These are phyloP conservation scores for Epichloe baconii DNA, from an alignment of 2,329 filamentous ascomycete species.

Conservation along the genomic window DNA sequence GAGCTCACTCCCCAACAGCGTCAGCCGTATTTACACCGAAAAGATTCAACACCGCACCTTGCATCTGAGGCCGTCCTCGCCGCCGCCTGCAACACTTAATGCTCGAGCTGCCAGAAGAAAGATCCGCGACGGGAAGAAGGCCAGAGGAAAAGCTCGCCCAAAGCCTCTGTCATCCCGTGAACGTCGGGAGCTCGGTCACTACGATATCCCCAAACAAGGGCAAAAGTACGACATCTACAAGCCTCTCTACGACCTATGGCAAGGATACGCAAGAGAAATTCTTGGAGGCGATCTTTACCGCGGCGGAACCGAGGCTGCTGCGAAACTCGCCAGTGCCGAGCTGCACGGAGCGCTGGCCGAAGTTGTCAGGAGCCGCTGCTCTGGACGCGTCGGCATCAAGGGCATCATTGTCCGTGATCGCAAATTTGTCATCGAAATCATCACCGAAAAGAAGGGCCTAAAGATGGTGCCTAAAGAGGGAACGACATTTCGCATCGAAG, in stretches of 20 bases:
- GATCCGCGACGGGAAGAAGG: constrained; percentile 31
- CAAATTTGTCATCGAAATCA: constrained; percentile 72
- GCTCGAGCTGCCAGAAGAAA: constrained; percentile 44
- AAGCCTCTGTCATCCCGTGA: constrained; percentile 68
- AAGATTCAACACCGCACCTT: constrained; percentile 75
- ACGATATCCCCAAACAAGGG: constrained; percentile 57
- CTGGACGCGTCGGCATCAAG: constrained; percentile 65
- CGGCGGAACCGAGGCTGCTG: constrained; percentile 47
- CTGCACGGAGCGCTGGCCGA: constrained; percentile 78
- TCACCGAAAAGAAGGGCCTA: constrained; percentile 56
- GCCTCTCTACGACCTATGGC: constrained; percentile 68
- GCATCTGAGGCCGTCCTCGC: constrained; percentile 63
- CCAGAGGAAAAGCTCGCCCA: constrained; percentile 37
- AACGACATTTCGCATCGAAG: constrained; percentile 66
- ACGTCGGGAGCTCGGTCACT: constrained; percentile 58
- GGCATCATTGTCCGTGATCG: constrained; percentile 87
- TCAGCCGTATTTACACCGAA: constrained; percentile 61
- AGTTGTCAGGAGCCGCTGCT: constrained; percentile 71
- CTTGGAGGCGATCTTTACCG: constrained; percentile 48
- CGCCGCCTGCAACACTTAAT: constrained; percentile 39
- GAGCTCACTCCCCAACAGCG: constrained; percentile 65
- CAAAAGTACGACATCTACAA: constrained; percentile 58
- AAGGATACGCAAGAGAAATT: constrained; percentile 72
- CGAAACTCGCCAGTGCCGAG: constrained; percentile 73
- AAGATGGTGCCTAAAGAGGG: constrained; percentile 85